Conservation (phyloP, 1,284 basidiomycete genomes). For the Ustilago tritici region DNA sequence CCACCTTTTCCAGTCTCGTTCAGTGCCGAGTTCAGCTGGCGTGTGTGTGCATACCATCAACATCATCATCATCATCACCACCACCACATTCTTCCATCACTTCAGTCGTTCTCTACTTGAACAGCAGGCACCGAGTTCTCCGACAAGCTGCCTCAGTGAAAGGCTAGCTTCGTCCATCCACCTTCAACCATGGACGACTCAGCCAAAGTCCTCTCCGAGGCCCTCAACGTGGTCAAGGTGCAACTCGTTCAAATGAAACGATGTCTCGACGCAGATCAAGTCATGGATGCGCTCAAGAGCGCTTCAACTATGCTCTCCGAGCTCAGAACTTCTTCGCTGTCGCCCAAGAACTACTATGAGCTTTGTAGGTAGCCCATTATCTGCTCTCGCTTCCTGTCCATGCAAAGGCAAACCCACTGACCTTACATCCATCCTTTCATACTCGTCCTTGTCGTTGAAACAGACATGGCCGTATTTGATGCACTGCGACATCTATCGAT, state of each 20-base stretch:
- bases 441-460: background rate
- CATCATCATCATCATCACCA: background rate
- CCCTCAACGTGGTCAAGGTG: slow-evolving; percentile 67
- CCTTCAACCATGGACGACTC: slow-evolving; percentile 65
- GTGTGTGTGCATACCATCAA: background rate
- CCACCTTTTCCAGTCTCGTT: background rate
- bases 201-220: slow-evolving; percentile 64
- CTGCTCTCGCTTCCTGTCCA: background rate
- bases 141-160: slow-evolving; percentile 20
- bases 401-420: slow-evolving; percentile 6
- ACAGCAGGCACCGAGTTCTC: background rate
- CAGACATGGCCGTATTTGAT: slow-evolving; percentile 69
- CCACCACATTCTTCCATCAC: background rate
- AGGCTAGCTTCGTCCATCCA: slow-evolving; percentile 25
- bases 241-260: slow-evolving; percentile 68
- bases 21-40: background rate
- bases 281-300: slow-evolving; percentile 69
- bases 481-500: slow-evolving; percentile 67
- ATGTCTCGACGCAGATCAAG: slow-evolving; percentile 65
- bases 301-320: slow-evolving; percentile 68
- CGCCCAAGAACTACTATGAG: slow-evolving; percentile 69
- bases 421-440: background rate
- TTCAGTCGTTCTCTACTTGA: background rate
- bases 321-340: slow-evolving; percentile 63
- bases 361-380: slow-evolving; percentile 52